Conservation (phyloP, 2,329 filamentous ascomycete species). For the Hypoxylon sp. region DNA sequence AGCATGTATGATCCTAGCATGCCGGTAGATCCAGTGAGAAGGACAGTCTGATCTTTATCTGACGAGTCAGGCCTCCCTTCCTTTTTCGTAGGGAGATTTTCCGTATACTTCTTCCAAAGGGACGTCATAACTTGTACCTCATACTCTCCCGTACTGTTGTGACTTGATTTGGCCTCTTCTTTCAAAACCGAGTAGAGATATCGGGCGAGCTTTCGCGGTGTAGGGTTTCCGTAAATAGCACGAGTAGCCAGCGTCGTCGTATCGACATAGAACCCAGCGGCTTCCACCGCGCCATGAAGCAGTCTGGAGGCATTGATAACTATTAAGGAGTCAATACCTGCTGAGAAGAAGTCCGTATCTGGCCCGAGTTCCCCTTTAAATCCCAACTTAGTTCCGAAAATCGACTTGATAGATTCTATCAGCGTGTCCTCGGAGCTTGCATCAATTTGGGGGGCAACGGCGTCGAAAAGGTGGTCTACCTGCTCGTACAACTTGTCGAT, state of each 20-base stretch:
- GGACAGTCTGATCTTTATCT: constrained; percentile 58
- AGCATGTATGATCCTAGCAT: constrained; percentile 65
- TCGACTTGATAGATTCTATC: constrained; percentile 50
- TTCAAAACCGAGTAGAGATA: constrained; percentile 53
- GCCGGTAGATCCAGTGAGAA: constrained; percentile 66
- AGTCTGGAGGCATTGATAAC: constrained; percentile 58
- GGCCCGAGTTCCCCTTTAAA: constrained; percentile 49
- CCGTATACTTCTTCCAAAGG: constrained; percentile 56
- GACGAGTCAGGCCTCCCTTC: constrained; percentile 50
- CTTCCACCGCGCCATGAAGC: constrained; percentile 55
- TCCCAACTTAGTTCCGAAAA: constrained; percentile 53
- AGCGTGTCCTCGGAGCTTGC: constrained; percentile 52
- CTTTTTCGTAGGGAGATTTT: constrained; percentile 48
- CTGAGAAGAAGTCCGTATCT: constrained; percentile 59
- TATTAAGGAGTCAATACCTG: constrained; percentile 60
- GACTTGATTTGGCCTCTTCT: constrained; percentile 20
- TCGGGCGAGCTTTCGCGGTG: constrained; percentile 54
- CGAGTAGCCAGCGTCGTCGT: constrained; percentile 56
- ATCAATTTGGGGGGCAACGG: constrained; percentile 51
- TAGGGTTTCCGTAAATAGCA: constrained; percentile 59
- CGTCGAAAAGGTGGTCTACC: constrained; percentile 33
- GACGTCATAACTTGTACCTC: constrained; percentile 54
- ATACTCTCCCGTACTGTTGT: constrained; percentile 34
- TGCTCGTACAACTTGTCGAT: constrained; percentile 60
- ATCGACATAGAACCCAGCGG: constrained; percentile 54